Conservation (phyloP, 805 yeast genomes). For the Candida parachauliodes region DNA sequence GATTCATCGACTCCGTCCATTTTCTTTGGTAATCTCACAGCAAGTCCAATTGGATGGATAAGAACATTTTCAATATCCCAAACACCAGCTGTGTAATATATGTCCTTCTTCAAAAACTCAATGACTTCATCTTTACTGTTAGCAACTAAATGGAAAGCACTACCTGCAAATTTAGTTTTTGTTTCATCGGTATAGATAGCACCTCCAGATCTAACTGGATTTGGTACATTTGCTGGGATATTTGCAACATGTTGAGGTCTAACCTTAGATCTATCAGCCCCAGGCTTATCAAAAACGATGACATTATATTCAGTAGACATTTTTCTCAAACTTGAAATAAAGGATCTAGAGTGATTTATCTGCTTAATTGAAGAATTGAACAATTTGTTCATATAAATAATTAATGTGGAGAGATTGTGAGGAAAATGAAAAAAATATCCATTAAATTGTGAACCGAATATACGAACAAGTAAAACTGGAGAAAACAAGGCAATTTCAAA, state of each 20-base stretch:
- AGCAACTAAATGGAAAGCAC: conserved; percentile 60
- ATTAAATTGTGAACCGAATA: too few species aligned
- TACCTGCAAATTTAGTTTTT: conserved; percentile 61
- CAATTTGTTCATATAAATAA: too few species aligned
- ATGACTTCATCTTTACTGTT: conserved; percentile 62
- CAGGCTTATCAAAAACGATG: conserved; percentile 66
- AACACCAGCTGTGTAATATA: conserved; percentile 60
- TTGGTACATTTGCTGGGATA: conserved; percentile 30
- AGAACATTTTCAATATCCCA: conserved; percentile 71
- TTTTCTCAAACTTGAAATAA: too few species aligned
- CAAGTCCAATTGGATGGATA: conserved; percentile 50
- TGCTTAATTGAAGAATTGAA: too few species aligned
- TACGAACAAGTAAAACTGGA: too few species aligned
- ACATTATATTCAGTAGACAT: conserved; percentile 59
- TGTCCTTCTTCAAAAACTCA: conserved; percentile 59
- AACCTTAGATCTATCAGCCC: conserved; percentile 49
- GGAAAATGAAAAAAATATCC: too few species aligned
- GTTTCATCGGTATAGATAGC: conserved; percentile 40
- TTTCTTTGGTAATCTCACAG: conserved; percentile 31
- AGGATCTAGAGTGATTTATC: too few species aligned
- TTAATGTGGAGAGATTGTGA: too few species aligned
- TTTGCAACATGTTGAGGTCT: conserved; percentile 47
- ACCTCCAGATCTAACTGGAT: conserved; percentile 37
- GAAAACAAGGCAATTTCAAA: too few species aligned
- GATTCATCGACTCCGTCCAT: conserved; percentile 28